Base-by-base conservation (phyloP, 2,329 filamentous ascomycete species). In the Cercospora zeae-maydis region DNA sequence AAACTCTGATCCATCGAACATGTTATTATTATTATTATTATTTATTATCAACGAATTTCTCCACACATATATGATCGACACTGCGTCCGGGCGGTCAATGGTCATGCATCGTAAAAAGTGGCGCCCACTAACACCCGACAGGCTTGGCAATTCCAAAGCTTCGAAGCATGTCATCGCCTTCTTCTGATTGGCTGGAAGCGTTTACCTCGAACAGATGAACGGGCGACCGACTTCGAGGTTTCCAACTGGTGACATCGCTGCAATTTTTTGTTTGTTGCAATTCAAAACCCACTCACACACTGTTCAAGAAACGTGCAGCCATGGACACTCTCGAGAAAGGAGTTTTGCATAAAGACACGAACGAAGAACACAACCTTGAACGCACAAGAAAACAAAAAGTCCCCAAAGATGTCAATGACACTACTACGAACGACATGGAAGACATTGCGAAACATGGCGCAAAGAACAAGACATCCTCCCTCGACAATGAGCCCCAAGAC, bases 301-400 rank as follows among this genome's bases (percentile, higher is more conserved):
- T n/a, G n/a, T n/a, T n/a, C n/a, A n/a, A n/a, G n/a, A n/a, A n/a
- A n/a, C n/a, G n/a, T n/a, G n/a, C n/a, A n/a, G n/a, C n/a, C 30
- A 70, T 70, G 68, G 63, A 70, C 11, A 68, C 68, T 1, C 30
- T 69, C 19, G 68, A 70, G 37, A 61, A 49, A 52, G 55, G 62
- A 19, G 66, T 67, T 58, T 63, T 49, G 66, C 67, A 4, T 59
- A 64, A 9, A 31, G 66, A 14, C 61, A 64, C 7, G 24, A 66
- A 14, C 59, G 67, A 47, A 36, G 57, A 11, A 13, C 27, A 58
- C 56, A 49, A 30, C 2, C 4, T 10, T 10, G 16, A 24, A 34
- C 42, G 52, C 21, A 57, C 36, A 53, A 42, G 14, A 19, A 34
- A 34, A 59, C 31, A 30, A 33, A 14, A 21, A 56, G 24, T 54